Base-by-base conservation (phyloP, 768 basidiomycete species). In the Mycena alexandri region DNA sequence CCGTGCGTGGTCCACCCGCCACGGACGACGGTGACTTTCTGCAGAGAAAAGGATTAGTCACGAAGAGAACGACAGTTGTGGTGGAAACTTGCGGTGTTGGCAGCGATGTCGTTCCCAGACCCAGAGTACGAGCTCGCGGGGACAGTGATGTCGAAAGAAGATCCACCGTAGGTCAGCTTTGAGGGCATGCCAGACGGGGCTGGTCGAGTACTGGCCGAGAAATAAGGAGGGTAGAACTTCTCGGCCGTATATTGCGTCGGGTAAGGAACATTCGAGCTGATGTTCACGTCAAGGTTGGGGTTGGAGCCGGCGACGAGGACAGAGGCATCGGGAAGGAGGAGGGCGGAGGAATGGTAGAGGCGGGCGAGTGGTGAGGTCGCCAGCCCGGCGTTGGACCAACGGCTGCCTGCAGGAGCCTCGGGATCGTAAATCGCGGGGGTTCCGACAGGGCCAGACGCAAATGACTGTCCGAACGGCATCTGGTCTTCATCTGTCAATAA, bases 221-320 rank as follows among this genome's bases (percentile, higher is more conserved):
- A 98, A 81, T 97, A 99, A 9, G 89, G 84, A 0, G 97, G 97
- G 81, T 96, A 98, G 83, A 96, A 98, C 43, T 90, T 85, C 76
- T 97, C 95, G 1, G 92, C 90, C 33, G 86, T 82, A 73, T 96
- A 96, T 25, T 90, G 87, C 1, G 95, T 95, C 1, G 91, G 90
- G 82, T 83, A 95, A 36, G 48, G 44, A 17, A 65, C 58, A 17
- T 82, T 48, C 14, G 86, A 84, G 33, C 79, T 77, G 25, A 81
- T 68, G 72, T 91, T 90, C 65, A 92, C 90, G 72, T 98, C 96
- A 33, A 92, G 82, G 73, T 96, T 97, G 1, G 96, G 96, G 81
- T 98, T 98, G 38, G 94, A 95, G 10, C 96, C 96, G 29, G 93
- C 94, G 71, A 97, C 87, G 57, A 98, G 77, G 43, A 99, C 90